phyloP scores from a whole-genome alignment of 345 rosid species.

The Angophora floribunda region DNA sequence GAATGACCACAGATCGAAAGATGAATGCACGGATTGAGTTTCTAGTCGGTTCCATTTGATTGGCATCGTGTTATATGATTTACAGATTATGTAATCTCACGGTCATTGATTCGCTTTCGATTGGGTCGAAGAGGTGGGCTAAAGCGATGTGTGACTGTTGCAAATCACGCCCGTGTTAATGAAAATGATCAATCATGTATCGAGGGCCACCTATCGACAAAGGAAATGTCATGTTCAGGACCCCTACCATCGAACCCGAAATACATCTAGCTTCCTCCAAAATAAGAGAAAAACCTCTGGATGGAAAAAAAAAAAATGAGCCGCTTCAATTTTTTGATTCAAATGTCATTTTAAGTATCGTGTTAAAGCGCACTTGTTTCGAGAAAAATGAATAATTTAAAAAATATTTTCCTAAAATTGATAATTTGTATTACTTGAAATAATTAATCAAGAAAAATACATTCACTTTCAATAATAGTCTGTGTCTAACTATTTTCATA shows the following conservation, averaged over 20 bases:
- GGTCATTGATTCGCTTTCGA: neutral
- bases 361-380: too few species aligned
- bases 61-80: neutral
- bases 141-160: neutral
- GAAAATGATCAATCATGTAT: neutral
- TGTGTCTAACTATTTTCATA: neutral
- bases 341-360: neutral
- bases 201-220: neutral
- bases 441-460: too few species aligned
- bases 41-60: neutral
- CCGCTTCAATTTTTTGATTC: neutral
- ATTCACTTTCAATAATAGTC: too few species aligned
- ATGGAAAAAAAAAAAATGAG: neutral
- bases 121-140: neutral
- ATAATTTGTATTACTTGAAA: too few species aligned
- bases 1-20: neutral
- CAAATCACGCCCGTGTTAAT: neutral
- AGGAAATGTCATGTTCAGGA: neutral
- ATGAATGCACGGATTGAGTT: rapidly evolving
- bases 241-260: neutral
- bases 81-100: neutral
- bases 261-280: neutral
- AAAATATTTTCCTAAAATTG: too few species aligned
- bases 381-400: too few species aligned
- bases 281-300: neutral